Evolutionary conservation across 805 yeast species (phyloP).

Genomic region (Starmerella asiatica): DNA sequence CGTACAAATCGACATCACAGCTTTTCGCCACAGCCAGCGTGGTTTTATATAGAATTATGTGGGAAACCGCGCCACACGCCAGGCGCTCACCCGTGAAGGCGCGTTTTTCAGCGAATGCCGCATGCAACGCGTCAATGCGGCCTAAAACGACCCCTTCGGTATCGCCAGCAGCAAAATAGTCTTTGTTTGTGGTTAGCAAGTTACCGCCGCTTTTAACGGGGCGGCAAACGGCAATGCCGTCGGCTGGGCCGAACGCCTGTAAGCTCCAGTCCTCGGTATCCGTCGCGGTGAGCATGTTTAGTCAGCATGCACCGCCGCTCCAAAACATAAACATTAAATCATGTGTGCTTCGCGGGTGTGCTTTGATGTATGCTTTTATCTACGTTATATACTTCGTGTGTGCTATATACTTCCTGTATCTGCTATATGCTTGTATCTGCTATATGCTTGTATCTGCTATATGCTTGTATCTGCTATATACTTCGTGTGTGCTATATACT

Average conservation of each 20-base stretch:
- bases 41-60: too few species aligned
- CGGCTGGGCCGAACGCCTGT: slow-evolving; percentile 16
- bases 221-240: slow-evolving; percentile 13
- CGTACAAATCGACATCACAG: background rate
- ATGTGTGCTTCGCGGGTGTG: too few species aligned
- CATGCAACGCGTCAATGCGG: slow-evolving; percentile 1
- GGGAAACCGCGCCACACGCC: too few species aligned
- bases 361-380: too few species aligned
- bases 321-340: background rate
- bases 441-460: too few species aligned
- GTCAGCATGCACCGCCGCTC: background rate
- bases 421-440: too few species aligned
- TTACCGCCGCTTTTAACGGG: background rate
- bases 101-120: background rate
- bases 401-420: too few species aligned
- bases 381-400: too few species aligned
- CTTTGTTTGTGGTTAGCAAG: background rate
- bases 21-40: too few species aligned
- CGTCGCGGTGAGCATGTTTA: slow-evolving; percentile 2
- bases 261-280: slow-evolving; percentile 21
- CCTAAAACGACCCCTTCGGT: slow-evolving; percentile 13
- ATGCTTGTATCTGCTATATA: too few species aligned
- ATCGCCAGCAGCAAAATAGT: slow-evolving; percentile 16
- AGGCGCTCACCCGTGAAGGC: too few species aligned
- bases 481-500: too few species aligned